Base-by-base conservation (phyloP, 192 early-diverging fungal genomes). In the Spizellomyces punctatus region DNA sequence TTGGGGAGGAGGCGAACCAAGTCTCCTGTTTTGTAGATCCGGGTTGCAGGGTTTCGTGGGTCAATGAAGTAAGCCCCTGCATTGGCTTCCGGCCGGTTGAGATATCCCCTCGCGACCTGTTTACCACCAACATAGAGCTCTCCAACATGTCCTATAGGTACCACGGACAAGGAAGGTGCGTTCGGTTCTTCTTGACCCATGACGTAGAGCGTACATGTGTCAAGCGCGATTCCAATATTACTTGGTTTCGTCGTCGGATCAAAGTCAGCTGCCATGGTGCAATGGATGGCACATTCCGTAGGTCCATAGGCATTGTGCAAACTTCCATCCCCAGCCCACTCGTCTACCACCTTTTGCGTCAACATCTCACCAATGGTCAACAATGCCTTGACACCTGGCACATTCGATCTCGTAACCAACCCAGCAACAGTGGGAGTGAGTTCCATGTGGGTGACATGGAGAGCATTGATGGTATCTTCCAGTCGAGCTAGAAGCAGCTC, bases 41-140 rank as follows among this genome's bases (percentile, higher is more conserved):
- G 27, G 5, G 36, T 63, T 21, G 62, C 45, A 12, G 43, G 64
- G 36, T 50, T 46, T 19, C 74, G 67, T 7, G 72, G 83, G 43
- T 75, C 57, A 14, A 16, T 49, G 48, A 82, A 46, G 41, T 82
- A 85, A 43, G 62, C 64, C 44, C 64, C 46, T 16, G 22, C 48
- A 17, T 71, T 85, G 16, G 81, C 56, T 46, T 81, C 80, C 14
- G 64, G 64, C n/a, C 78, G 64, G 57, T 82, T 83, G 5, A 85
- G 19, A 63, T 85, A 85, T 14, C 83, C 83, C 6, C 46, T 41
- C 6, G 66, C 60, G 22, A 85, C 81, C 21, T 77, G 64, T 17
- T 47, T 42, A 4, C 83, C 83, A 8, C 72, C 76, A 8, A 85
- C 77, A 27, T 41, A 76, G 6, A 85, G 54, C 46, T 85, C 83